phyloP scores from a whole-genome alignment of 2,329 filamentous ascomycete species.

The Colletotrichum lentis region DNA sequence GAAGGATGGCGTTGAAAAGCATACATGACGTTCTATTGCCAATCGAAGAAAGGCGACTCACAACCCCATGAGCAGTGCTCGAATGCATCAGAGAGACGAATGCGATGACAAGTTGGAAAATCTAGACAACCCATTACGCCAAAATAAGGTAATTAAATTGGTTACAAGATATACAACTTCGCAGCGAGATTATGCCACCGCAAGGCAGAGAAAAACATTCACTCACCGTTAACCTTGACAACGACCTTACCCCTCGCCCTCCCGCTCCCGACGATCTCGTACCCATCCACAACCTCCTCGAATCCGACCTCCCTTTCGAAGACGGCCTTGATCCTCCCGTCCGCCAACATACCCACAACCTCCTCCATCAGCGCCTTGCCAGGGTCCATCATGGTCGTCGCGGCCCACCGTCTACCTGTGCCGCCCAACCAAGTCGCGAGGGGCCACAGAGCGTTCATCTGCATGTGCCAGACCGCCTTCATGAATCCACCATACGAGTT shows the following conservation, averaged over 20 bases:
- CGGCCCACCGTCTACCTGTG: slow-evolving; percentile 48
- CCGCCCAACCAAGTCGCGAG: slow-evolving; percentile 48
- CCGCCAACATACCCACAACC: slow-evolving; percentile 46
- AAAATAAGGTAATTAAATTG: neutral
- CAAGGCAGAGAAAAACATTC: neutral
- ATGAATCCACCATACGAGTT: slow-evolving; percentile 45
- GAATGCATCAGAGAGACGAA: neutral
- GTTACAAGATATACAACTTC: no score
- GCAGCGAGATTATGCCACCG: no score
- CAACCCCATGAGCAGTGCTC: neutral
- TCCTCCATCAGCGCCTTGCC: slow-evolving; percentile 46
- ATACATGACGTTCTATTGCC: neutral
- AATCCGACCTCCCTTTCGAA: slow-evolving; percentile 51
- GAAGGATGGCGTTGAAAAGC: neutral
- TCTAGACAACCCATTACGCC: neutral
- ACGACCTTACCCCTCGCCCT: slow-evolving; percentile 52
- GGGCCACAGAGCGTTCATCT: slow-evolving; percentile 52
- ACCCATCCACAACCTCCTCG: slow-evolving; percentile 49
- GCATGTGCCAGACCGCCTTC: slow-evolving; percentile 46
- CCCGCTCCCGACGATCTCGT: slow-evolving; percentile 46
- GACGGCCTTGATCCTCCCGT: slow-evolving; percentile 48
- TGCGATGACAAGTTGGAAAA: no score
- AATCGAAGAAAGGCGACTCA: neutral
- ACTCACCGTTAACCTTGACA: slow-evolving; percentile 44
- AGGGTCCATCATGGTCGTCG: slow-evolving; percentile 48